Evolutionary conservation across 352 stramenopile genomes (phyloP).

Genomic region (Sclerospora graminicola): DNA sequence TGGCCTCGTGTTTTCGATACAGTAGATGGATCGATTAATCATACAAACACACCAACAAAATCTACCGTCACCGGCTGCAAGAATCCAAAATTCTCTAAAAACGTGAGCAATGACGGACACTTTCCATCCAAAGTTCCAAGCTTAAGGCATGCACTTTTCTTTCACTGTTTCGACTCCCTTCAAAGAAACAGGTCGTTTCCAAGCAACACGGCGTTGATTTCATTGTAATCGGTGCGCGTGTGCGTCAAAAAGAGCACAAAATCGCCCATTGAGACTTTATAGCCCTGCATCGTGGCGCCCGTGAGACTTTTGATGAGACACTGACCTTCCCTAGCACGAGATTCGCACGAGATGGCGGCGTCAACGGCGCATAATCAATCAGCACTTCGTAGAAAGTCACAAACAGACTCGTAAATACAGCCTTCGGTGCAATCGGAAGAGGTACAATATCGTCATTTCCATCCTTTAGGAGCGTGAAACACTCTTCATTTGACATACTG

Average conservation of each 20-base stretch:
- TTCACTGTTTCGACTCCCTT: constrained; percentile 7
- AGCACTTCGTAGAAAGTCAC: constrained; percentile 79
- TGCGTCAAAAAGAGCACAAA: constrained; percentile 66
- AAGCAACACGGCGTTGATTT: constrained; percentile 56
- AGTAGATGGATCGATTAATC: constrained; percentile 39
- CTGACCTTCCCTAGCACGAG: constrained; percentile 62
- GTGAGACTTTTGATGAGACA: constrained; percentile 81
- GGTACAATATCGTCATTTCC: constrained; percentile 43
- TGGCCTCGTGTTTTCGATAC: constrained; percentile 9
- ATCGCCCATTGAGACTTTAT: constrained; percentile 70
- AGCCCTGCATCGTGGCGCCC: constrained; percentile 73
- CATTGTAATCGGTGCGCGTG: constrained; percentile 44
- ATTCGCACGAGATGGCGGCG: constrained; percentile 54
- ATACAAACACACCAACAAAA: constrained; percentile 75
- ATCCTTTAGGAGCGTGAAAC: constrained; percentile 28
- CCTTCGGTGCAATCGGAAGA: constrained; percentile 60
- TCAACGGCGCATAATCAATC: constrained; percentile 65
- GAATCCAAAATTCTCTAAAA: constrained; percentile 73
- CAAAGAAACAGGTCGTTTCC: constrained; percentile 57
- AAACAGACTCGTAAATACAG: constrained; percentile 83
- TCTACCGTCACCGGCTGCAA: constrained; percentile 80
- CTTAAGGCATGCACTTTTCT: constrained; percentile 31
- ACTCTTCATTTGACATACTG: constrained; percentile 46
- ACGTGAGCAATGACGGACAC: constrained; percentile 69
- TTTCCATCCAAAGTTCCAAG: constrained; percentile 27